Evolutionary conservation across 176 grass and related monocot species (phyloP).

Genomic region (Triticum dicoccoides): DNA sequence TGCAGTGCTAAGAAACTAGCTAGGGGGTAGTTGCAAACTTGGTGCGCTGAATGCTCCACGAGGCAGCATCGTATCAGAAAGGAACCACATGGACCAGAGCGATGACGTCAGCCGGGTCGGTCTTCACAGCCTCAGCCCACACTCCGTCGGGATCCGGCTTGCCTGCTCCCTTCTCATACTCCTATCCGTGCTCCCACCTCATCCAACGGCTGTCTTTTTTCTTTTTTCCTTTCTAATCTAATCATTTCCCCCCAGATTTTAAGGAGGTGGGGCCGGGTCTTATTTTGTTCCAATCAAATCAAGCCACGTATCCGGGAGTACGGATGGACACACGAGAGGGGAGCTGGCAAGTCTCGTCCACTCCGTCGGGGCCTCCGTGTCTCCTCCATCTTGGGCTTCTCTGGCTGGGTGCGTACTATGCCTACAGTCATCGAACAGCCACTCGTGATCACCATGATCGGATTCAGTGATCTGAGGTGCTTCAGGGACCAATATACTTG

Average conservation of each 20-base stretch:
- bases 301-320: too few species aligned
- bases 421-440: constrained; percentile 32
- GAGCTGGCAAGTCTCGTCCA: too few species aligned
- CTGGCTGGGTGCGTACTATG: background rate
- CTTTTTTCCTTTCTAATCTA: too few species aligned
- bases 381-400: constrained; percentile 17
- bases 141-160: background rate
- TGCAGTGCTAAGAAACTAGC: constrained; percentile 18
- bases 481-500: constrained; percentile 63
- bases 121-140: constrained; percentile 47
- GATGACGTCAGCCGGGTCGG: constrained; percentile 41
- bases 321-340: too few species aligned
- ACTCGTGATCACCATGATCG: constrained; percentile 41
- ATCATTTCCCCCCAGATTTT: too few species aligned
- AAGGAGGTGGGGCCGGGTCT: too few species aligned
- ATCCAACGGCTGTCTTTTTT: too few species aligned
- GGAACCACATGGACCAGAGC: constrained; percentile 49
- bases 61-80: constrained; percentile 20
- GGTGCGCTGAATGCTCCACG: constrained; percentile 14
- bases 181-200: too few species aligned
- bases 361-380: background rate
- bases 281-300: too few species aligned
- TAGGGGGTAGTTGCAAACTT: background rate
- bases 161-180: too few species aligned
- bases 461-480: constrained; percentile 47